A percentile compares a stretch with the other conserved stretches of the same genome.
Evolutionary conservation across 352 stramenopile species (phyloP).

Genomic region (Phytopythium litorale): DNA sequence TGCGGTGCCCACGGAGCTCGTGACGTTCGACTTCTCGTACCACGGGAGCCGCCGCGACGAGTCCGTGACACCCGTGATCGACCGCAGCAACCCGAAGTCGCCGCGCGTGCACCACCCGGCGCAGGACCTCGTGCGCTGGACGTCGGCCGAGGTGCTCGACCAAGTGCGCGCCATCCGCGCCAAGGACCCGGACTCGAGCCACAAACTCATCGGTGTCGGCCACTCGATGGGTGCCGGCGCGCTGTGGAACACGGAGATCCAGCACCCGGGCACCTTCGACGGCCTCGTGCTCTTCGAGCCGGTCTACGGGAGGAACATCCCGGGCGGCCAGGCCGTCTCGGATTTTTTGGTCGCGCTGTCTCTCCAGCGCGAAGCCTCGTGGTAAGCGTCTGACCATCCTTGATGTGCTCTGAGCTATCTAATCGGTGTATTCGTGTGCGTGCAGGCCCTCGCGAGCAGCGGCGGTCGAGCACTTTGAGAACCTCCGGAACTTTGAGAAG

Average conservation of each 20-base stretch:
- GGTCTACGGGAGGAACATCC: constrained; percentile 19
- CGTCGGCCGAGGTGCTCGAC: constrained; percentile 17
- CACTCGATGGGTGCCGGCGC: constrained; percentile 32
- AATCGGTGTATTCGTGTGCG: background rate
- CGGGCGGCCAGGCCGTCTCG: constrained; percentile 11
- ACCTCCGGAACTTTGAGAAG: constrained; percentile 27
- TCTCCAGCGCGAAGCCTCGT: constrained; percentile 24
- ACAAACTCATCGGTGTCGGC: constrained; percentile 24
- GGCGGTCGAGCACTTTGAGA: constrained; percentile 21
- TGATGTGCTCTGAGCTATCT: background rate
- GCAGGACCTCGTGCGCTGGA: constrained; percentile 15
- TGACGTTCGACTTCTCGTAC: constrained; percentile 34
- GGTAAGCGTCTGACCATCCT: constrained; percentile 17
- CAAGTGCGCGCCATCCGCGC: constrained; percentile 13
- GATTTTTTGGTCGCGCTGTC: constrained; percentile 30
- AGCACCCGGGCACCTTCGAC: constrained; percentile 33
- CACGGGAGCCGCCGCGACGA: constrained; percentile 34
- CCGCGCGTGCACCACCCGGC: constrained; percentile 26
- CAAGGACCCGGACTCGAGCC: background rate
- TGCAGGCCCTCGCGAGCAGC: constrained; percentile 21
- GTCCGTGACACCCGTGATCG: constrained; percentile 15
- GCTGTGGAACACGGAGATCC: constrained; percentile 34
- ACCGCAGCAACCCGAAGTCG: constrained; percentile 8
- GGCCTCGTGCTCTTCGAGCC: constrained; percentile 41
- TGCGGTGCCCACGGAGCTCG: constrained; percentile 15